phyloP scores from a whole-genome alignment of 1,284 basidiomycete genomes.

The Malassezia pachydermatis region DNA sequence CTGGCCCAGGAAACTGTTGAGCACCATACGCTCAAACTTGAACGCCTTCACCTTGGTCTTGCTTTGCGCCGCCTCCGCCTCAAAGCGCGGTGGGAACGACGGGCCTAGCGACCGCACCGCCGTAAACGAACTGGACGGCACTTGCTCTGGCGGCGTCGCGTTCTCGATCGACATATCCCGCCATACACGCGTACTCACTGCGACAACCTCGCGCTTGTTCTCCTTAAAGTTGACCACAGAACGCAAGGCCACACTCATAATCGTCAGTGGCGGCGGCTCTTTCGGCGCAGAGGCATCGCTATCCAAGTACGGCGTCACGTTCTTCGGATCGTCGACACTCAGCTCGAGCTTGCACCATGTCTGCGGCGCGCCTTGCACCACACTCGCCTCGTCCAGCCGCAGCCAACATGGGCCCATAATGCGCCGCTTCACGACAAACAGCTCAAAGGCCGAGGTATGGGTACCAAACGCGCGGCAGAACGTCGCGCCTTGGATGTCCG shows the following conservation, averaged over 20 bases:
- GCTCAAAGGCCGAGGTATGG: slow-evolving; percentile 81
- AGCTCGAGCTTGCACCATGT: slow-evolving; percentile 65
- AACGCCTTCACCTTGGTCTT: slow-evolving; percentile 64
- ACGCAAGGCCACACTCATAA: slow-evolving; percentile 79
- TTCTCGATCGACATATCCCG: slow-evolving; percentile 52
- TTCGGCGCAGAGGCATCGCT: slow-evolving; percentile 63
- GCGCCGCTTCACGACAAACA: slow-evolving; percentile 86
- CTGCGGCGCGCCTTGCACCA: slow-evolving; percentile 50
- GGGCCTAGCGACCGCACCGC: slow-evolving; percentile 81
- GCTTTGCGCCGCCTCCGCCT: slow-evolving; percentile 51
- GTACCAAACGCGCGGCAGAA: slow-evolving; percentile 86
- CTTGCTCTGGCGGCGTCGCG: slow-evolving; percentile 50
- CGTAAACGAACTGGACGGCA: slow-evolving; percentile 72
- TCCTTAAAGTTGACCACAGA: slow-evolving; percentile 87
- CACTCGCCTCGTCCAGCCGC: slow-evolving; percentile 62
- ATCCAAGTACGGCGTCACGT: slow-evolving; percentile 72
- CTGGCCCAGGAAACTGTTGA: slow-evolving; percentile 71
- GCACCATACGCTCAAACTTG: slow-evolving; percentile 64
- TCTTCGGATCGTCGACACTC: slow-evolving; percentile 72
- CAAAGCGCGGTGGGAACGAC: slow-evolving; percentile 76
- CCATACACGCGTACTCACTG: slow-evolving; percentile 75
- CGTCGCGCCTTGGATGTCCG: slow-evolving; percentile 65
- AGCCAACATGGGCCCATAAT: slow-evolving; percentile 99
- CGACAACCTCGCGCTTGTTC: slow-evolving; percentile 87
- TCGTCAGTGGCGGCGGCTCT: slow-evolving; percentile 76